Conservation (phyloP, 257 asterid species). For the Lantana camara region DNA sequence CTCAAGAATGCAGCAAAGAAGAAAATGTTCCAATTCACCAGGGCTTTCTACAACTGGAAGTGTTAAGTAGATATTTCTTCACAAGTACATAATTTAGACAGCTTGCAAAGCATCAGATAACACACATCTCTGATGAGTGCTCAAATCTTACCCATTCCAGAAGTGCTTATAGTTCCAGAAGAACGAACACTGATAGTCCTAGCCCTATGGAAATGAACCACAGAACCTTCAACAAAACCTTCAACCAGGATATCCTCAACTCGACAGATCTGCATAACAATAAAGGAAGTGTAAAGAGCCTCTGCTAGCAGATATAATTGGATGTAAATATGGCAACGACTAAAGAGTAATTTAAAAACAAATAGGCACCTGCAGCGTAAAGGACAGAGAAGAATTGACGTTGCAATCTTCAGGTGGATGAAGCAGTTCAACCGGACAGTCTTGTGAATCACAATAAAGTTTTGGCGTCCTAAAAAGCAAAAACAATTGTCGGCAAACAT, state of each 20-base stretch:
- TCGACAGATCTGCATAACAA: constrained; percentile 76
- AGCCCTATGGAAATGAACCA: constrained; percentile 97
- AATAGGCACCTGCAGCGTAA: constrained; percentile 89
- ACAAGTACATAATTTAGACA: background rate
- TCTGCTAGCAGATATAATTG: constrained; percentile 16
- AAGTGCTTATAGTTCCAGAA: constrained; percentile 87
- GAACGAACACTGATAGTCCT: constrained; percentile 69
- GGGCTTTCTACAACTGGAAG: constrained; percentile 8
- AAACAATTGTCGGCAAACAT: constrained; percentile 24
- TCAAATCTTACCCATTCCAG: constrained; percentile 82
- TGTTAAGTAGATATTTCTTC: constrained; percentile 4
- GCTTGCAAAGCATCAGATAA: background rate
- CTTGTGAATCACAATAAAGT: constrained; percentile 69
- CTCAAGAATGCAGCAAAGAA: constrained; percentile 16
- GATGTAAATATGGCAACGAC: constrained; percentile 15
- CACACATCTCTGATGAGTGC: background rate
- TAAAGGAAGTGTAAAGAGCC: constrained; percentile 2
- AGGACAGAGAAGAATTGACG: constrained; percentile 94
- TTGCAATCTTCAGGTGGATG: constrained; percentile 99
- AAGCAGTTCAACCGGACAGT: constrained; percentile 86
- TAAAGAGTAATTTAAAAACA: constrained; percentile 12
- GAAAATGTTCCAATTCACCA: background rate
- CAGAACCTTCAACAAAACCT: constrained; percentile 94
- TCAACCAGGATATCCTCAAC: constrained; percentile 98
- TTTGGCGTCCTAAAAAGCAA: constrained; percentile 69